These are phyloP conservation scores for Decorospora gaudefroyi DNA, from an alignment of 2,329 filamentous ascomycete species.

Conservation along the genomic window DNA sequence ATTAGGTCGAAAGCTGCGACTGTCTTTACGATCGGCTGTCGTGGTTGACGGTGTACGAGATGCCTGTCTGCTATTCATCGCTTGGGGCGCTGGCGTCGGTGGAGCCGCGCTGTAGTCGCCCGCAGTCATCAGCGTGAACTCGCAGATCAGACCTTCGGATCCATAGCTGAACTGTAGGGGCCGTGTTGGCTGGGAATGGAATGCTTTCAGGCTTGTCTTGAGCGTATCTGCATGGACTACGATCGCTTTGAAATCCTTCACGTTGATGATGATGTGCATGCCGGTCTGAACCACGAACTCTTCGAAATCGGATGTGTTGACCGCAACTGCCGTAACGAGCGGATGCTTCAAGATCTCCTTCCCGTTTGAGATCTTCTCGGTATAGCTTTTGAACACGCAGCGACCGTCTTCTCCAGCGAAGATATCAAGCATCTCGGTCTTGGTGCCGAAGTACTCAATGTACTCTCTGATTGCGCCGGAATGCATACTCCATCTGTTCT, in stretches of 20 bases:
- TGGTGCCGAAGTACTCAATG: slow-evolving; percentile 79
- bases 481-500: slow-evolving; percentile 73
- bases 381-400: slow-evolving; percentile 79
- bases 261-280: slow-evolving; percentile 77
- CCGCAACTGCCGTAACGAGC: slow-evolving; percentile 75
- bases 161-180: slow-evolving; percentile 75
- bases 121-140: slow-evolving; percentile 82
- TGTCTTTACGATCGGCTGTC: slow-evolving; percentile 25
- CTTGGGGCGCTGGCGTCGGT: slow-evolving; percentile 22
- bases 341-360: slow-evolving; percentile 79
- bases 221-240: slow-evolving; percentile 74
- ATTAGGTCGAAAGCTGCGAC: slow-evolving; percentile 36
- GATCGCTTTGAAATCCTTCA: slow-evolving; percentile 82
- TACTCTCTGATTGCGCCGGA: slow-evolving; percentile 72
- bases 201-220: slow-evolving; percentile 67
- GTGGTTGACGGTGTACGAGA: slow-evolving; percentile 33
- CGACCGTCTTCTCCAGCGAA: slow-evolving; percentile 67
- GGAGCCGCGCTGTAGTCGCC: slow-evolving; percentile 61
- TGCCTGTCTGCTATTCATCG: slow-evolving; percentile 38
- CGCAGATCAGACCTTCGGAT: slow-evolving; percentile 69
- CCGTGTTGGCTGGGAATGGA: slow-evolving; percentile 71
- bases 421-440: slow-evolving; percentile 79
- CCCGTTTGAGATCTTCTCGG: slow-evolving; percentile 74
- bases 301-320: slow-evolving; percentile 77
- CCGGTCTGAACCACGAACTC: slow-evolving; percentile 74